Conservation (phyloP, 164 flowering plant genomes). For the Liriodendron chinense region DNA sequence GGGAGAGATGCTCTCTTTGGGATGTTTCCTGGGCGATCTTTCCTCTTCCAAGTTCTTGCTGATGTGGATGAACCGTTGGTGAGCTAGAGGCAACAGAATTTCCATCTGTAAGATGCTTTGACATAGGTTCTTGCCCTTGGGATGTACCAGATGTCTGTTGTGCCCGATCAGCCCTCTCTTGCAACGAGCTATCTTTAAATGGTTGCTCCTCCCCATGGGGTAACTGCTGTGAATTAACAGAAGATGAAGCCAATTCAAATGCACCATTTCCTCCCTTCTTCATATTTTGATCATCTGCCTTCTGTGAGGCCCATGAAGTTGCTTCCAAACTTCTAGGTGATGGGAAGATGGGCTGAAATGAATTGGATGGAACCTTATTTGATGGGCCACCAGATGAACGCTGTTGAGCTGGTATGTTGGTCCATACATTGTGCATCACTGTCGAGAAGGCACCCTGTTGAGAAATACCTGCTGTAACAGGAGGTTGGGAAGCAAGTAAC, state of each 20-base stretch:
- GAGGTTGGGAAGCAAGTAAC: constrained; percentile 30
- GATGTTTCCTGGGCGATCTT: constrained; percentile 19
- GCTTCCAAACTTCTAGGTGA: constrained; percentile 30
- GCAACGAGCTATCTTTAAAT: constrained; percentile 33
- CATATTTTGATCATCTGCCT: constrained; percentile 33
- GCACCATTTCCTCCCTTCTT: constrained; percentile 26
- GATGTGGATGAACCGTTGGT: constrained; percentile 13
- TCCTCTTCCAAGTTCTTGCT: constrained; percentile 24
- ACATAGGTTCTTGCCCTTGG: constrained; percentile 18
- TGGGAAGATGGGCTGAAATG: constrained; percentile 27
- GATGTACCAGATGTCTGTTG: constrained; percentile 11
- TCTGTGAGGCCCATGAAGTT: constrained; percentile 22
- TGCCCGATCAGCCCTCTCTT: constrained; percentile 17
- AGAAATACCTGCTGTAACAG: constrained; percentile 26
- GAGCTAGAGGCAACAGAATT: constrained; percentile 19
- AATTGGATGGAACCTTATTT: constrained; percentile 29
- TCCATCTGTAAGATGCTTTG: constrained; percentile 17
- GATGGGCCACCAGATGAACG: constrained; percentile 20
- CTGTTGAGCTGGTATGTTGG: constrained; percentile 43
- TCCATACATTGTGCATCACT: constrained; percentile 40
- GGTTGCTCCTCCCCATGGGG: constrained; percentile 31
- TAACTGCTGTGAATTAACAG: constrained; percentile 27
- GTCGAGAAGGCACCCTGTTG: constrained; percentile 43
- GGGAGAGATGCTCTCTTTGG: constrained; percentile 9
- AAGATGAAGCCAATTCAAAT: constrained; percentile 29